These are phyloP conservation scores for Porphyrellus cyaneotinctus DNA, from an alignment of 768 basidiomycete genomes.

Conservation along the genomic window DNA sequence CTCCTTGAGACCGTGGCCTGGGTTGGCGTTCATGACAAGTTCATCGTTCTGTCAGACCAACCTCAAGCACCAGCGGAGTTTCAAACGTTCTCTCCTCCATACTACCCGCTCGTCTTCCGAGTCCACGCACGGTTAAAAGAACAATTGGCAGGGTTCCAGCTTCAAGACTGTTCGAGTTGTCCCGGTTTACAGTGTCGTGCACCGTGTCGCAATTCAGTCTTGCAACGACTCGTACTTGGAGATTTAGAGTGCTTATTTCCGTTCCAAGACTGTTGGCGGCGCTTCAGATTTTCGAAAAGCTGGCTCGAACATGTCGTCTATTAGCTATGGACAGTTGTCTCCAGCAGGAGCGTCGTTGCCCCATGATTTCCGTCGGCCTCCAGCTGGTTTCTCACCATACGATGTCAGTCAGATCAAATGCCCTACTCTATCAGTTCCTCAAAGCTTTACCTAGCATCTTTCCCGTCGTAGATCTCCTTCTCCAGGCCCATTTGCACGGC, in stretches of 20 bases:
- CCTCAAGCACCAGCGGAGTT: conserved; percentile 30
- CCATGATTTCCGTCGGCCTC: conserved; percentile 28
- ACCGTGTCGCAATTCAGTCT: not conserved
- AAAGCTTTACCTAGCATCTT: conserved; percentile 23
- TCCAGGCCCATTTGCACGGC: conserved; percentile 42
- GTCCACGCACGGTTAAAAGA: conserved; percentile 5
- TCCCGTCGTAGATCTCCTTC: conserved; percentile 47
- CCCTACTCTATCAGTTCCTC: conserved; percentile 15
- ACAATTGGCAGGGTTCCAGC: conserved; percentile 7
- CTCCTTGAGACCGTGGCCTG: conserved; percentile 33
- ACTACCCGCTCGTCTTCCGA: conserved; percentile 17
- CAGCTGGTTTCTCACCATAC: conserved; percentile 22
- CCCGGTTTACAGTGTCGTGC: conserved; percentile 6
- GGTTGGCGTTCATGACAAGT: conserved; percentile 24
- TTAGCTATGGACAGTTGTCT: conserved; percentile 26
- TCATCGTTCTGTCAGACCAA: conserved; percentile 6
- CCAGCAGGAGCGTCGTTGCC: conserved; percentile 23
- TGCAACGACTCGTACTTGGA: conserved; percentile 3
- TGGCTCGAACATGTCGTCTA: conserved; percentile 23
- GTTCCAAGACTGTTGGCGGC: conserved; percentile 4
- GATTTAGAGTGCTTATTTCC: conserved; percentile 2
- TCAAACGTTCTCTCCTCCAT: conserved; percentile 26
- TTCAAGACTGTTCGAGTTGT: not conserved
- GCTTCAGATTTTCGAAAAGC: conserved; percentile 2
- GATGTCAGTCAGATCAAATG: conserved; percentile 32